These are phyloP conservation scores for Candida mattraensis DNA, from an alignment of 805 yeast genomes.

Conservation along the genomic window DNA sequence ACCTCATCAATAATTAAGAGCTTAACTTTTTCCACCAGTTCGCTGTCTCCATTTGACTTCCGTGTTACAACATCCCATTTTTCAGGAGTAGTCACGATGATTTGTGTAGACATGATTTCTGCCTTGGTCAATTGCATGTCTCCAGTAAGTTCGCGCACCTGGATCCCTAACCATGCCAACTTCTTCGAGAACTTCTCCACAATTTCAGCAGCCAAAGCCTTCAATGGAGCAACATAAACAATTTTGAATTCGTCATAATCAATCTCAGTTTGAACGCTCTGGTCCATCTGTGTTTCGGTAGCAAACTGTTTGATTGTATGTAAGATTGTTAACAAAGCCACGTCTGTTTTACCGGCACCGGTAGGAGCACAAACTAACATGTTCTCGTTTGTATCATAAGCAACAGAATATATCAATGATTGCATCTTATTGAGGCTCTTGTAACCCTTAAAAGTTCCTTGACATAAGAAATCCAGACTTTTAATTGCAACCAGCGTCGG, in stretches of 20 bases:
- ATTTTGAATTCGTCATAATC: constrained; percentile 85
- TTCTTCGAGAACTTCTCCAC: constrained; percentile 84
- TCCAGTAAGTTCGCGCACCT: constrained; percentile 88
- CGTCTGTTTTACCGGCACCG: constrained; percentile 97
- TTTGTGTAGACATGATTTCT: constrained; percentile 79
- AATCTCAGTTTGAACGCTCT: constrained; percentile 56
- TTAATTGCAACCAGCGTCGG: constrained; percentile 53
- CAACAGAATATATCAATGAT: constrained; percentile 86
- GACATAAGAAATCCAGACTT: constrained; percentile 75
- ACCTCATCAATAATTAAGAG: constrained; percentile 93
- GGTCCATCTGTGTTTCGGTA: constrained; percentile 48
- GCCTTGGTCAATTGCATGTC: constrained; percentile 88
- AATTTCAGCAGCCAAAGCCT: constrained; percentile 95
- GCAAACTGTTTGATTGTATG: constrained; percentile 76
- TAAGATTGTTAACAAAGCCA: constrained; percentile 77
- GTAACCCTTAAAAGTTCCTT: constrained; percentile 81
- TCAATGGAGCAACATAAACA: constrained; percentile 89
- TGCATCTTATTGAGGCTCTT: constrained; percentile 82
- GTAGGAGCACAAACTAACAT: constrained; percentile 97
- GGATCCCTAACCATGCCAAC: constrained; percentile 80
- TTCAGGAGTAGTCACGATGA: constrained; percentile 93
- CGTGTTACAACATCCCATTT: constrained; percentile 98
- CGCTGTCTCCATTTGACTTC: constrained; percentile 86
- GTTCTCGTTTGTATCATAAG: constrained; percentile 89
- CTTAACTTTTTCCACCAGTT: constrained; percentile 79